Evolutionary conservation across 148 eudicot species (phyloP), one percentile per base, ranked within the genome.

Genomic region (Heliamphora exappendiculata): DNA sequence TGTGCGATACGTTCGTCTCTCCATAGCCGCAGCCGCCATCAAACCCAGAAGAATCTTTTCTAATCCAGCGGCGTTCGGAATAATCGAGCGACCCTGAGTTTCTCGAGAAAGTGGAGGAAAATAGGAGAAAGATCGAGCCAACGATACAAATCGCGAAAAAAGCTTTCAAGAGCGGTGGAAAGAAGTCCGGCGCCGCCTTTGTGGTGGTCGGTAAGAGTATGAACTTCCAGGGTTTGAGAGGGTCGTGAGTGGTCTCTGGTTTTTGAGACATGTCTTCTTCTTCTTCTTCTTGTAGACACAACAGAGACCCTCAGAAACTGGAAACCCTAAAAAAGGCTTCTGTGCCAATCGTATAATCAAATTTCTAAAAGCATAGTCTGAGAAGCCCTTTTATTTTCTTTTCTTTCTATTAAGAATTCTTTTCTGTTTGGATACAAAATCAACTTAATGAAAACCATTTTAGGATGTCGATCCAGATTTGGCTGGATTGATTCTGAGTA

Each of bases 1-100:
- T 39, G 49, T 86, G 89, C 1, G 89, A 80, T 6, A 82, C 36
- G 76, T 86, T 78, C 5, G 87, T 86, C 19, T 17, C 8, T 11
- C 62, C 77, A 39, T 1, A 16, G 39, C 13, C 14, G n/a, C 31
- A 42, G 6, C 12, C 16, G 11, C 0, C 19, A 47, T 6, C 36
- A 26, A 2, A n/a, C 3, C 45, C 4, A 33, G 44, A 26, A 58
- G 2, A 1, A 16, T 22, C 4, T 4, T 28, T n/a, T n/a, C n/a
- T n/a, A n/a, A n/a, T n/a, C n/a, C n/a, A n/a, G 4, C 70, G 24
- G 17, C 75, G 67, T 42, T 83, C 80, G 1, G 80, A 54, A 5
- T 73, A 78, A 12, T 26, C 16, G 9, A 34, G 70, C 75, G 67
- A 78, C 22, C 20, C 29, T 0, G 54, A 19, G 14, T 16, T 22